Conservation (phyloP, 306 rosid genomes). For the Inga oerstediana region DNA sequence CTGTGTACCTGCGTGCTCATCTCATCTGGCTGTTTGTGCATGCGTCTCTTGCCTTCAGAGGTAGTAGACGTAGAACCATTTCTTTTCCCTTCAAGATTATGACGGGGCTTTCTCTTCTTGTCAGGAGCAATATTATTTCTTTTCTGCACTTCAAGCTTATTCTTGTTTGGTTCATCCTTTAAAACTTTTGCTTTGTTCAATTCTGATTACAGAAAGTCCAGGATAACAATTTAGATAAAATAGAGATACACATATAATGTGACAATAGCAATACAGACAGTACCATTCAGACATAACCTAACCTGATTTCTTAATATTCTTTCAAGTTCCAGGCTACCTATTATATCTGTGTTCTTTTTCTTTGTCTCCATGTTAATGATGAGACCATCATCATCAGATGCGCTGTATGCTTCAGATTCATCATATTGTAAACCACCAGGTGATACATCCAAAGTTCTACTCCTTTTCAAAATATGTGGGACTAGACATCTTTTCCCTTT, state of each 20-base stretch:
- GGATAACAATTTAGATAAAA: conserved; percentile 29
- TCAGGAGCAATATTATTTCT: conserved; percentile 32
- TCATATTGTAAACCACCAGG: conserved; percentile 29
- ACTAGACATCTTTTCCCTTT: conserved; percentile 45
- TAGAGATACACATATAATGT: not conserved
- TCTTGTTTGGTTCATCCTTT: conserved; percentile 38
- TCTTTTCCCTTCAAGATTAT: conserved; percentile 30
- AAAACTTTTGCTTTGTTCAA: conserved; percentile 28
- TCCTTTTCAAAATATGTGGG: conserved; percentile 23
- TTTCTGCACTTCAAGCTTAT: conserved; percentile 30
- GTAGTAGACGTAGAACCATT: conserved; percentile 34
- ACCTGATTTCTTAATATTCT: conserved; percentile 52
- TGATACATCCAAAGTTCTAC: conserved; percentile 29
- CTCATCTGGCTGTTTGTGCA: conserved; percentile 33
- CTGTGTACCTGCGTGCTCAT: conserved; percentile 36
- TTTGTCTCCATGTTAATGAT: conserved; percentile 60
- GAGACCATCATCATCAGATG: conserved; percentile 68
- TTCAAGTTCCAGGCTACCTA: conserved; percentile 40
- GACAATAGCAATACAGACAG: conserved; percentile 1
- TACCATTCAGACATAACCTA: conserved; percentile 20
- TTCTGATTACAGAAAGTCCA: conserved; percentile 49
- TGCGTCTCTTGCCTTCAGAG: conserved; percentile 32
- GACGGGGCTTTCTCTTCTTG: conserved; percentile 55
- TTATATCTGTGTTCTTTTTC: conserved; percentile 35
- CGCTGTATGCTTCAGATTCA: conserved; percentile 51